Base-by-base conservation (phyloP, 805 yeast genomes). In the Geotrichum ghanense region DNA sequence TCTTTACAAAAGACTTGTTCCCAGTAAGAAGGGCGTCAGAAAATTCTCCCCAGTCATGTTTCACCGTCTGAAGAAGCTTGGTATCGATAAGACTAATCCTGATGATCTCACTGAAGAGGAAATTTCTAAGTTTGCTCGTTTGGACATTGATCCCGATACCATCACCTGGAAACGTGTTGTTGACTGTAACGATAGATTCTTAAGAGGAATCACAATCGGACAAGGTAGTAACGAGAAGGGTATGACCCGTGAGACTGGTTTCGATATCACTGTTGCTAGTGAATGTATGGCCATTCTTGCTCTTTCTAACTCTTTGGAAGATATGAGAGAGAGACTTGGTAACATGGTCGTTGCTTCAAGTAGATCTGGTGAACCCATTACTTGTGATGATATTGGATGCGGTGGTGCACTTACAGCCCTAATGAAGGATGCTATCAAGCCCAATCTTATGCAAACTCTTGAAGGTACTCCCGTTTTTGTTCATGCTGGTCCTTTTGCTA, bases 401-500 rank as follows among this genome's bases (percentile, higher is more conserved):
- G 95, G 95, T 24, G 97, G 97, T 59, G 97, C 97, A 25, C 69
- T 90, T 55, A 81, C 96, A 44, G 97, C 97, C 5, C 72, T 90
- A 56, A 73, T 90, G 74, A 89, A 87, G 69, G 97, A 90, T 63
- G 95, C 97, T 21, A 79, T 90, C 62, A 89, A 89, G 69, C 97
- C 97, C 55, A 90, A 86, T 65, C 67, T 90, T 64, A 90, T 90
- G 97, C 97, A 90, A 69, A 84, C 96, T 47, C 75, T 90, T 52
- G 97, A 90, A 67, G 97, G 97, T 50, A 88, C 97, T 3, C 97
- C 97, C 9, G 97, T 90, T 19, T 80, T 90, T 60, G 95, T 90
- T n/a, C 97, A 90, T 62, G 97, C 97, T 27, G 97, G 97, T 54
- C 97, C 97, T 26, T 90, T 90, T 64, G 97, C 97, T 53, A 90